Evolutionary conservation across 148 eudicot species (phyloP).

Genomic region (Polygonum maritimum): DNA sequence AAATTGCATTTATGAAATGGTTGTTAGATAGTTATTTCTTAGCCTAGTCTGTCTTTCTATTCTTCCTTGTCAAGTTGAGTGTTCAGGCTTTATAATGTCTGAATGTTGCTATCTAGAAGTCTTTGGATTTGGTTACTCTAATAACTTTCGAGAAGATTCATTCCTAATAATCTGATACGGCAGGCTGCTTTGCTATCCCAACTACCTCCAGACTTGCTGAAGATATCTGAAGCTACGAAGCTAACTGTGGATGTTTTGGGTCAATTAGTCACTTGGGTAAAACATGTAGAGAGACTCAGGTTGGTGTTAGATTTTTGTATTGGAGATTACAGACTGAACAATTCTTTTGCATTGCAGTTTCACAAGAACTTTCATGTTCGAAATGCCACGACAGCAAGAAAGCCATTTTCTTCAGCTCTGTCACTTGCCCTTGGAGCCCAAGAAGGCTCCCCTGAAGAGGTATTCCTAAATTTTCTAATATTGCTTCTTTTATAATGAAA

Average conservation of each 20-base stretch:
- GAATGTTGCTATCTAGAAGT: background rate
- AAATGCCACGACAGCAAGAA: slow-evolving; percentile 34
- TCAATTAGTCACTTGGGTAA: slow-evolving; percentile 82
- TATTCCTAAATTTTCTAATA: slow-evolving; percentile 17
- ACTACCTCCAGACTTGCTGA: slow-evolving; percentile 53
- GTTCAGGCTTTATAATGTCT: background rate
- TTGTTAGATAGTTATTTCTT: background rate
- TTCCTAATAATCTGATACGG: slow-evolving; percentile 15
- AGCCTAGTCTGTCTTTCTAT: background rate
- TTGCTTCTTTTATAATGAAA: background rate
- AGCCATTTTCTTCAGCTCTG: slow-evolving; percentile 47
- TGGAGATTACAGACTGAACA: slow-evolving; percentile 1
- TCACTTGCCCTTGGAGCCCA: slow-evolving; percentile 56
- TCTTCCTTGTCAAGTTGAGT: background rate
- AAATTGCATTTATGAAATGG: background rate
- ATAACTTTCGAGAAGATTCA: background rate
- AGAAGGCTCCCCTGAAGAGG: slow-evolving; percentile 95
- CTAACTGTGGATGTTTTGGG: slow-evolving; percentile 47
- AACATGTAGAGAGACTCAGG: background rate
- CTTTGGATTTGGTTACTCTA: background rate
- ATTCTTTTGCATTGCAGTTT: slow-evolving; percentile 33
- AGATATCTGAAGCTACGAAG: slow-evolving; percentile 42
- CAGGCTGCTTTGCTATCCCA: slow-evolving; percentile 90
- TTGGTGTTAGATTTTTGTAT: background rate
- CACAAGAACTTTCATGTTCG: slow-evolving; percentile 54